Evolutionary conservation across 371 early-diverging fungal genomes (phyloP), one percentile per base, ranked within the genome.

Genomic region (Mortierella sp.): DNA sequence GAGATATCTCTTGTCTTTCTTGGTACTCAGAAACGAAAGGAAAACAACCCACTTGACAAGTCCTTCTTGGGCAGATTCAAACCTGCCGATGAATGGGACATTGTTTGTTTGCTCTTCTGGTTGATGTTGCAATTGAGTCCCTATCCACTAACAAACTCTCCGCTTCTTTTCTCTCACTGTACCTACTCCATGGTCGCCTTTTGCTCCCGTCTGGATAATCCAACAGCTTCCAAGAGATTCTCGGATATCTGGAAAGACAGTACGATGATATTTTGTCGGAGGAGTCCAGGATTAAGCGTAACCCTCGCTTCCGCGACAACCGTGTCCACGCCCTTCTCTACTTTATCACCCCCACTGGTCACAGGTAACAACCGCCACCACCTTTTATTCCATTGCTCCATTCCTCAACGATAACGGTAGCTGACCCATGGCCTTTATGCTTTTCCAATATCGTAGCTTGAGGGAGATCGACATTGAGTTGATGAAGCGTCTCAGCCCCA

Each of bases 281-380:
- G 89, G 99, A 99, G 88, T 95, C 95, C 69, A 87, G 96, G 75
- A 96, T 96, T 87, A 94, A 98, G 90, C 96, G 99, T 89, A 99
- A 99, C 88, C 96, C 98, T 64, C 94, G 98, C 82, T 98, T 97
- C 94, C 96, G 96, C 87, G 99, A 99, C 90, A 96, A 97, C 92
- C 96, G 99, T 78, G 95, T 99, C 67, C 99, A 99, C 88, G 97
- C 97, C 16, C 94, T 98, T 24, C 90, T 99, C 61, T 99, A 99
- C 90, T 99, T 99, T 87, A 98, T 99, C 81, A 92, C 96, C 13
- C 99, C 99, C 40, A 98, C 99, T 48, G 99, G 99, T 51, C 99
- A 99, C 92, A 95, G 93, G 93, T 93, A 91, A 87, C 83, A 72
- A 37, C 16, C 40, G 64, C 43, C 19, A 44, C 26, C 70, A 26